Percentiles rank a stretch among this genome's conserved stretches.
These are phyloP conservation scores for Caloboletus firmus DNA, from an alignment of 1,284 basidiomycete genomes.

Conservation along the genomic window DNA sequence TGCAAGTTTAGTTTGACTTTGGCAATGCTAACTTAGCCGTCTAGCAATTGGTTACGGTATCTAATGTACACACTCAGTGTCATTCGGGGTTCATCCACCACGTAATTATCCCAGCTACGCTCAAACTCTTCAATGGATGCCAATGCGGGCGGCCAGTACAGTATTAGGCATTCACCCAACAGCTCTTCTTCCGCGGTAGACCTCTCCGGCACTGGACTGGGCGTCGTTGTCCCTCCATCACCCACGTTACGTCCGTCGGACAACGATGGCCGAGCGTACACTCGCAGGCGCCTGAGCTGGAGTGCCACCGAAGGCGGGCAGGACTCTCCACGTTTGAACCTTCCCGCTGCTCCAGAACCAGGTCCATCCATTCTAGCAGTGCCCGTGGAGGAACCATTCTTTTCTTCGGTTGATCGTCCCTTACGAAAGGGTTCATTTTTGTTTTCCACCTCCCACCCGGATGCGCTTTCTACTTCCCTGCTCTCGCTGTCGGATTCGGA, in stretches of 20 bases:
- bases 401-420: conserved; percentile 37
- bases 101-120: not conserved
- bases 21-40: not conserved
- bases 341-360: conserved; percentile 20
- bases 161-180: conserved; percentile 12
- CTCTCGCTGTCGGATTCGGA: conserved; percentile 44
- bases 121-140: conserved; percentile 15
- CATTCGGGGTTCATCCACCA: not conserved
- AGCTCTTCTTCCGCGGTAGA: conserved; percentile 58
- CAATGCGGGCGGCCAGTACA: conserved; percentile 1
- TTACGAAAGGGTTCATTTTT: conserved; percentile 21
- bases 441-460: conserved; percentile 42
- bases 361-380: conserved; percentile 21
- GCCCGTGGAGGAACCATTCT: conserved; percentile 48
- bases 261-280: conserved; percentile 33
- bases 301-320: conserved; percentile 45
- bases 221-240: conserved; percentile 45
- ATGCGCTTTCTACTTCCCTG: conserved; percentile 53
- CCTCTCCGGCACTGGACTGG: conserved; percentile 48
- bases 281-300: conserved; percentile 60
- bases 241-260: conserved; percentile 52
- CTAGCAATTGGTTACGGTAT: not conserved
- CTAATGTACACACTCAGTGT: no score
- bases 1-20: not conserved
- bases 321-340: conserved; percentile 44